Base-by-base conservation (phyloP, 768 basidiomycete species). In the Hygrophorus pudorinus region DNA sequence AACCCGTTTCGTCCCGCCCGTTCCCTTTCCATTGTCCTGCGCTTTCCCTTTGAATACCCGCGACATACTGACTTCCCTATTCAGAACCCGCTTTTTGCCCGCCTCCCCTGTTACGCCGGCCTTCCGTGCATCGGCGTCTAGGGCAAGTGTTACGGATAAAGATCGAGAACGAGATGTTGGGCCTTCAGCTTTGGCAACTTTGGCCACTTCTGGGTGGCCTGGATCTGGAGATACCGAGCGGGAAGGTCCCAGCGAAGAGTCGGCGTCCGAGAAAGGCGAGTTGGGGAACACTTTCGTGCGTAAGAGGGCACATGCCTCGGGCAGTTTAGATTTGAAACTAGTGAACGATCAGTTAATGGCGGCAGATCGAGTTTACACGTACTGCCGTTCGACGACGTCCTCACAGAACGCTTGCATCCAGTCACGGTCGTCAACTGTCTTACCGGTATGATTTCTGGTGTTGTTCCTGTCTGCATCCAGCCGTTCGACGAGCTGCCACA, bases 361-460 rank as follows among this genome's bases (percentile, higher is more conserved):
- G 24, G 24, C 4, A 24, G 7, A 24, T 24, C 4, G 24, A 24
- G 29, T 16, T 9, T 1, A 18, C 28, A 65, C 77, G 42, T 53
- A 85, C 85, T 71, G 65, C 32, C 65, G 70, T 50, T 85, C 80
- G 12, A 88, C 76, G 38, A 83, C 53, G 18, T 78, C 73, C 53
- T 80, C 75, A 38, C 70, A 81, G 54, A 88, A 88, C 1, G 56
- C 48, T 56, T 88, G 87, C 63, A 76, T 78, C 85, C 86, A 88
- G 52, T 90, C 85, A 2, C 66, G 64, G 30, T 70, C 64, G 14
- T 67, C 56, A n/a, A n/a, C n/a, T n/a, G n/a, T n/a, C n/a, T 5
- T 51, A 51, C 10, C 52, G 49, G 42, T 53, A 38, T 35, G 40
- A 34, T 46, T 41, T 39, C 40, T 55, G 14, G 30, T 46, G 44